Percentiles rank a stretch among this genome's conserved stretches.
Conservation (phyloP, 2,329 filamentous ascomycete species). For the Trichoderma hamatum region DNA sequence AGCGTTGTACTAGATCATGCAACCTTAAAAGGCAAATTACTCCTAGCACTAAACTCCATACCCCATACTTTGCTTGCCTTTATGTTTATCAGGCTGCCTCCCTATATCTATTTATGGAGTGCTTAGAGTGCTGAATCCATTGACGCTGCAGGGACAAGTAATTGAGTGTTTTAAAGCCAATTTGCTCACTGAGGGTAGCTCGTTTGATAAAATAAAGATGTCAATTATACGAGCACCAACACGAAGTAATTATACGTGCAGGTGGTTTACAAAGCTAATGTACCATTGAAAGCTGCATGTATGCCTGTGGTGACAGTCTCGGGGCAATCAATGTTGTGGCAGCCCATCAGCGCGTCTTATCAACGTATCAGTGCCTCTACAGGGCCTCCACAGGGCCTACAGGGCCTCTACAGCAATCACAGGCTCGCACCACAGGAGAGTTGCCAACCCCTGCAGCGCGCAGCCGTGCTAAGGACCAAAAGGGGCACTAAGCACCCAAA, state of each 20-base stretch:
- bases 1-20: background rate
- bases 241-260: background rate
- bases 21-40: background rate
- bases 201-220: background rate
- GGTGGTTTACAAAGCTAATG: background rate
- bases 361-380: background rate
- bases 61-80: background rate
- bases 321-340: background rate
- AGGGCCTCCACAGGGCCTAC: background rate
- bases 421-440: background rate
- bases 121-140: background rate
- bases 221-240: background rate
- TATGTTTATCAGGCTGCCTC: background rate
- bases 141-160: background rate
- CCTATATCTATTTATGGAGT: background rate
- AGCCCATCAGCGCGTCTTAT: background rate
- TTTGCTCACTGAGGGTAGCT: background rate
- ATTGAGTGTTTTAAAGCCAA: background rate
- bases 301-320: background rate
- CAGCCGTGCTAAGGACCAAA: constrained; percentile 3
- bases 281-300: no score
- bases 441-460: constrained; percentile 20
- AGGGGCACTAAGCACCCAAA: constrained; percentile 8
- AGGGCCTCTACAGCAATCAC: background rate
- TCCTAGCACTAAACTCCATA: background rate